phyloP scores from a whole-genome alignment of 768 basidiomycete species.

The Hirschioporus abietinus region DNA sequence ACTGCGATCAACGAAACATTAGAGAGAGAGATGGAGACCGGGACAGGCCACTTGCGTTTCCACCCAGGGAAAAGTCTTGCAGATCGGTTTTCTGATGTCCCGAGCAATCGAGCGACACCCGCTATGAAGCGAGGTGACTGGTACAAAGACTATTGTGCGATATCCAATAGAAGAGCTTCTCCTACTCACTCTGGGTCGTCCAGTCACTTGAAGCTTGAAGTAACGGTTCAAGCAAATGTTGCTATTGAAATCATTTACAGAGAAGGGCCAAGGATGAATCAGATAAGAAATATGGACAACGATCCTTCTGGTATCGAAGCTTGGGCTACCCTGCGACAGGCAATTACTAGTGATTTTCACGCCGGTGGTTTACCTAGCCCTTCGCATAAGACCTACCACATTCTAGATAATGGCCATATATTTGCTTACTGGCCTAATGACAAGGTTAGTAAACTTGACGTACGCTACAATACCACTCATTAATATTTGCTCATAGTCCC shows the following conservation, averaged over 20 bases:
- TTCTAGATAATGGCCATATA: neutral
- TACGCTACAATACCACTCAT: neutral
- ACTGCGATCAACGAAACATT: neutral
- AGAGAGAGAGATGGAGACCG: neutral
- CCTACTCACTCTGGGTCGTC: neutral
- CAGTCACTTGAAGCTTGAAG: neutral
- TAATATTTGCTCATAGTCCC: neutral
- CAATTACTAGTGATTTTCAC: neutral
- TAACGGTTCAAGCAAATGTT: neutral
- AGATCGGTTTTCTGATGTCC: neutral
- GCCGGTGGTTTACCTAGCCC: neutral
- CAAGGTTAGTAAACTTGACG: neutral
- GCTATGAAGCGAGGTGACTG: neutral
- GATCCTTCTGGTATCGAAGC: neutral
- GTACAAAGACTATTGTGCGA: neutral
- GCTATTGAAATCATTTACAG: neutral
- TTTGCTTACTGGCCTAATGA: neutral
- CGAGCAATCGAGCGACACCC: neutral
- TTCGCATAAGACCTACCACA: neutral
- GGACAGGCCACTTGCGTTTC: neutral
- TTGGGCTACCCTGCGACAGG: neutral
- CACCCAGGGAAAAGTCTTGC: neutral
- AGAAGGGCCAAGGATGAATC: neutral
- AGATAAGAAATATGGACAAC: neutral
- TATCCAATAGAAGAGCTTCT: neutral